These are phyloP conservation scores for Scleroderma bovista DNA, from an alignment of 768 basidiomycete species.

Conservation along the genomic window DNA sequence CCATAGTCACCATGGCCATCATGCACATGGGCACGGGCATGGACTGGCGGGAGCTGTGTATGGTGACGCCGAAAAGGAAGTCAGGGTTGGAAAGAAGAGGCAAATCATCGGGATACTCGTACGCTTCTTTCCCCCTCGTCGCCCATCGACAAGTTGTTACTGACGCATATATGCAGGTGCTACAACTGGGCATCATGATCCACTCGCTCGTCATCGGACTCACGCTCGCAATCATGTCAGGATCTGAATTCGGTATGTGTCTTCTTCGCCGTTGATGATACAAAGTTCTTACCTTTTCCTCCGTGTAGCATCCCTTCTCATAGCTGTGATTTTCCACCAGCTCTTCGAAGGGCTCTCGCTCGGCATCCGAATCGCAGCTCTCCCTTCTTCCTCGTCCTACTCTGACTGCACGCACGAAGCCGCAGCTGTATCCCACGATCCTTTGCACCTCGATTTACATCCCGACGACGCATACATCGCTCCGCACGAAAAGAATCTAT, in stretches of 20 bases:
- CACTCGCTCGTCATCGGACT: slow-evolving; percentile 78
- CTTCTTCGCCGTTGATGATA: no score
- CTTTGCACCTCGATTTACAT: not conserved
- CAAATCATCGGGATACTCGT: slow-evolving; percentile 76
- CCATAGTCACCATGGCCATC: not conserved
- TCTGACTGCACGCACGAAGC: not conserved
- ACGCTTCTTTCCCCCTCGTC: not conserved
- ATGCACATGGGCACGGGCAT: slow-evolving; percentile 8
- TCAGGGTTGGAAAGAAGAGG: slow-evolving; percentile 45
- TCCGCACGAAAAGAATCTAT: slow-evolving; percentile 10
- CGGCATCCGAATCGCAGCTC: slow-evolving; percentile 70
- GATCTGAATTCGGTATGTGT: slow-evolving; percentile 64
- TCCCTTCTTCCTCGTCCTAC: slow-evolving; percentile 40
- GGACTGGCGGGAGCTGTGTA: slow-evolving; percentile 1
- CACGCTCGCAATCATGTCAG: slow-evolving; percentile 65
- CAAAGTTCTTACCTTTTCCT: not conserved
- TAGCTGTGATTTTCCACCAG: slow-evolving; percentile 78
- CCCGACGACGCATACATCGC: no score
- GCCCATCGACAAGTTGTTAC: not conserved
- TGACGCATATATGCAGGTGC: slow-evolving; percentile 43
- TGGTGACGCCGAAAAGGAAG: slow-evolving; percentile 15
- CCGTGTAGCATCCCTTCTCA: slow-evolving; percentile 57
- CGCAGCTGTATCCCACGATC: not conserved
- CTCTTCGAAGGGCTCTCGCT: slow-evolving; percentile 81
- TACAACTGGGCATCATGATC: slow-evolving; percentile 84